These are phyloP conservation scores for Nitzschia sp. DNA, from an alignment of 108 stramenopile species.

Conservation along the genomic window DNA sequence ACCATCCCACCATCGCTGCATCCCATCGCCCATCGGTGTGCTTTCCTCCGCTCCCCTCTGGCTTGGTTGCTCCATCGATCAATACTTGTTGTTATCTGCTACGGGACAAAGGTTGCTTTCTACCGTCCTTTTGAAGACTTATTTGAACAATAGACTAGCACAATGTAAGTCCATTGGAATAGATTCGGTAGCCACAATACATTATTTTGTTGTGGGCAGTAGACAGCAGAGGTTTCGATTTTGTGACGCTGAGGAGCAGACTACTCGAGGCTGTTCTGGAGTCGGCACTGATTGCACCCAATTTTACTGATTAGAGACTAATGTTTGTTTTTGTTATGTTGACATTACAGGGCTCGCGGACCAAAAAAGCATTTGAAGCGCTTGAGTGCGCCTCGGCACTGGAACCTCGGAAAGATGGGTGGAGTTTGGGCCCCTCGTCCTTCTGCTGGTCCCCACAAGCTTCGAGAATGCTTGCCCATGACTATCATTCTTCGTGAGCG, in stretches of 20 bases:
- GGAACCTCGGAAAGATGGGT: slow-evolving; percentile 99
- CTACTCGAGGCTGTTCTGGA: too few species aligned
- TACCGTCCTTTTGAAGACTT: slow-evolving; percentile 2
- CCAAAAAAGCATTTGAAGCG: slow-evolving; percentile 99
- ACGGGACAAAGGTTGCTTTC: slow-evolving; percentile 5
- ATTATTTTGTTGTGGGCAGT: too few species aligned
- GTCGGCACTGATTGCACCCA: too few species aligned
- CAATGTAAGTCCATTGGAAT: slow-evolving; percentile 15
- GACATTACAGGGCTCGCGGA: slow-evolving; percentile 92
- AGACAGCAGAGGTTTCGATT: too few species aligned
- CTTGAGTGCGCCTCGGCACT: slow-evolving; percentile 98
- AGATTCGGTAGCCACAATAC: too few species aligned
- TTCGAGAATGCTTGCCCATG: slow-evolving; percentile 97
- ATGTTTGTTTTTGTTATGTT: not conserved
- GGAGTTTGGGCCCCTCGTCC: slow-evolving; percentile 97
- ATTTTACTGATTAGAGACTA: not conserved
- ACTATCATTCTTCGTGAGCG: slow-evolving; percentile 97
- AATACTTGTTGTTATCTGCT: not conserved
- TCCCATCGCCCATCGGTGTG: too few species aligned
- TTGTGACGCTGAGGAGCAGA: too few species aligned
- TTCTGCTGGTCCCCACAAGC: slow-evolving; percentile 97
- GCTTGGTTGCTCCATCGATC: not conserved
- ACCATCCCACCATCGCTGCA: slow-evolving; percentile 6
- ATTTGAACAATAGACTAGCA: slow-evolving; percentile 15
- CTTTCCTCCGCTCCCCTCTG: too few species aligned